Percentiles rank a stretch among this genome's conserved stretches.
phyloP scores from a whole-genome alignment of 805 yeast species.

The Saccharomycopsis babjevae region DNA sequence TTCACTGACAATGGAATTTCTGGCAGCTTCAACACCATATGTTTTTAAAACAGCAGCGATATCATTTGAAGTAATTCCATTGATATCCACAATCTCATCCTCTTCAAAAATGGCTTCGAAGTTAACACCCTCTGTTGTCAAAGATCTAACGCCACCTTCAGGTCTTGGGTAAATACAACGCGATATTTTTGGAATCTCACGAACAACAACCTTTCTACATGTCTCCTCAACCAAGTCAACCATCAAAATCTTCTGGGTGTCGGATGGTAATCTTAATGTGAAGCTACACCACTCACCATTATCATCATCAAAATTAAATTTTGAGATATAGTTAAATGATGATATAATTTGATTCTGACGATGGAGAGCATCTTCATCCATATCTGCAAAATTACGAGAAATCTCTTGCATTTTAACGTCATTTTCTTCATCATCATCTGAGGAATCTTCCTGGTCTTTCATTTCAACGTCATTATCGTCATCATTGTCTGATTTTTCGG shows the following conservation, averaged over 20 bases:
- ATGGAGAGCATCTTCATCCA: constrained; percentile 60
- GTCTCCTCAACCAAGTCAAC: constrained; percentile 91
- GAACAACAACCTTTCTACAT: constrained; percentile 81
- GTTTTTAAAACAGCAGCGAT: constrained; percentile 80
- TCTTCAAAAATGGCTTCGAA: constrained; percentile 98
- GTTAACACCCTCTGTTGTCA: constrained; percentile 97
- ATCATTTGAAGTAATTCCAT: constrained; percentile 86
- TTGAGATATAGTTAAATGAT: constrained; percentile 60
- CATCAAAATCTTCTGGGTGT: constrained; percentile 89
- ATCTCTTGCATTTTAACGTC: constrained; percentile 22
- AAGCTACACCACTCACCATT: constrained; percentile 91
- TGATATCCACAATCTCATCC: constrained; percentile 83
- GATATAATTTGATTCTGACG: constrained; percentile 79
- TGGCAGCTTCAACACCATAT: constrained; percentile 98
- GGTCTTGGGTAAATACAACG: constrained; percentile 77
- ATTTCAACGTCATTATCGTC: constrained; percentile 33
- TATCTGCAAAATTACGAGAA: constrained; percentile 19
- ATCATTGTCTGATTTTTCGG: constrained; percentile 53
- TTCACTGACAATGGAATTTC: constrained; percentile 94
- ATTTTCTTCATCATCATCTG: constrained; percentile 33
- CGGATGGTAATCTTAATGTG: constrained; percentile 70
- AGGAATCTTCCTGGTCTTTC: constrained; percentile 27
- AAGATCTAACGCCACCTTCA: constrained; percentile 58
- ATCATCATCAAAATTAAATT: constrained; percentile 83
- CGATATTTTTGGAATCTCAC: constrained; percentile 85